phyloP scores from a whole-genome alignment of 176 grass and related monocot genomes.

The Hyparrhenia diplandra region DNA sequence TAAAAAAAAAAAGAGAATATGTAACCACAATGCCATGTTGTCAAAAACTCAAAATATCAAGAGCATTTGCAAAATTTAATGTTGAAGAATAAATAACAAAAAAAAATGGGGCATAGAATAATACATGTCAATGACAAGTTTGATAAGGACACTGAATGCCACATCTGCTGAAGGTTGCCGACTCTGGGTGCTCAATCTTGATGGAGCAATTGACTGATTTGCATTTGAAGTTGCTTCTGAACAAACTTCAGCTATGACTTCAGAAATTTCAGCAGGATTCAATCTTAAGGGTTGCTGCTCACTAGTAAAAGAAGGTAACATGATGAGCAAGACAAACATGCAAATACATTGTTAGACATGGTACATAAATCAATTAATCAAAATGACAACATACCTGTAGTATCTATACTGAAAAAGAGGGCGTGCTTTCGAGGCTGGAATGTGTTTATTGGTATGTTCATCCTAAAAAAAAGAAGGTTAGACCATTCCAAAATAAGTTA shows the following conservation, averaged over 20 bases:
- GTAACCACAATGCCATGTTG: background rate
- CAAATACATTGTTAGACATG: too few relatives aligned
- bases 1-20: background rate
- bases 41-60: conserved; percentile 8
- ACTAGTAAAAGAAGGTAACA: conserved; percentile 44
- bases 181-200: conserved; percentile 59
- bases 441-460: conserved; percentile 76
- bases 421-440: conserved; percentile 82
- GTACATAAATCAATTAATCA: conserved; percentile 25
- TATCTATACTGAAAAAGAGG: conserved; percentile 96
- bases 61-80: background rate
- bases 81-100: conserved; percentile 13
- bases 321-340: conserved; percentile 29
- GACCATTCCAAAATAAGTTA: conserved; percentile 15
- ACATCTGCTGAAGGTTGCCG: conserved; percentile 86
- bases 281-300: conserved; percentile 98
- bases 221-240: conserved; percentile 60
- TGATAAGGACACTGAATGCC: conserved; percentile 97
- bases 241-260: conserved; percentile 97
- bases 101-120: conserved; percentile 10
- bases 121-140: conserved; percentile 99
- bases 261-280: conserved; percentile 88
- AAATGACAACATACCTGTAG: conserved; percentile 67
- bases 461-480: conserved; percentile 46
- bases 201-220: conserved; percentile 52